phyloP scores from a whole-genome alignment of 768 basidiomycete genomes.

The Serendipita sp. region DNA sequence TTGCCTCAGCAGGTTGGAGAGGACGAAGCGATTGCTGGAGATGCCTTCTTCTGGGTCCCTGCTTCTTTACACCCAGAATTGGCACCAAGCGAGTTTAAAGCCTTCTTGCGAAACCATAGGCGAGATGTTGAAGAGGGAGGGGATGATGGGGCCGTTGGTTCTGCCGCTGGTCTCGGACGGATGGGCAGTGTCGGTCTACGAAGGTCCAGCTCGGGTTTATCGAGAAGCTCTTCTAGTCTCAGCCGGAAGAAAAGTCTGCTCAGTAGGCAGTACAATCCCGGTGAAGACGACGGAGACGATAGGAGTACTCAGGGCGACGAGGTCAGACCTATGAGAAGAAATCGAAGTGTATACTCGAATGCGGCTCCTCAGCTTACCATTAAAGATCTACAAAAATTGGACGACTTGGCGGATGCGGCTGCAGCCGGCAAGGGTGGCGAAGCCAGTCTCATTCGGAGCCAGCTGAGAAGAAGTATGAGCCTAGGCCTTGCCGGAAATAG shows the following conservation, averaged over 20 bases:
- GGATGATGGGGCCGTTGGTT: conserved; percentile 22
- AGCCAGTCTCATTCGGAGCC: conserved; percentile 59
- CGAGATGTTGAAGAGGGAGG: conserved; percentile 29
- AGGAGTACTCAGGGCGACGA: conserved; percentile 43
- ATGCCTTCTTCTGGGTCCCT: conserved; percentile 86
- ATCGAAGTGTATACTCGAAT: conserved; percentile 49
- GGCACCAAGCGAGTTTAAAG: conserved; percentile 88
- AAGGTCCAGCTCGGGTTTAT: conserved; percentile 32
- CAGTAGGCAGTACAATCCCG: conserved; percentile 81
- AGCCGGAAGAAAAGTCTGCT: conserved; percentile 87
- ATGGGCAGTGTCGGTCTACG: conserved; percentile 19
- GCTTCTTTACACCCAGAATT: conserved; percentile 94
- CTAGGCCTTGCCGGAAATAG: conserved; percentile 20
- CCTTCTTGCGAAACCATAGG: conserved; percentile 88
- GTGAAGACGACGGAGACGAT: conserved; percentile 60
- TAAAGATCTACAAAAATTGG: conserved; percentile 84
- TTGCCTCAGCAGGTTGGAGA: background rate
- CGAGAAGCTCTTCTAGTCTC: conserved; percentile 32
- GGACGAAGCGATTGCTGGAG: background rate
- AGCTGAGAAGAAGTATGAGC: conserved; percentile 74
- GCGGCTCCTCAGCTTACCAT: conserved; percentile 79
- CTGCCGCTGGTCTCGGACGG: conserved; percentile 18
- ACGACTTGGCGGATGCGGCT: conserved; percentile 84
- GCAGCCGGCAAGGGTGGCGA: conserved; percentile 50
- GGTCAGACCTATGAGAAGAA: conserved; percentile 39